Evolutionary conservation across 2,329 filamentous ascomycete genomes (phyloP), one percentile per base, ranked within the genome.

Genomic region (Cladophialophora exuberans): DNA sequence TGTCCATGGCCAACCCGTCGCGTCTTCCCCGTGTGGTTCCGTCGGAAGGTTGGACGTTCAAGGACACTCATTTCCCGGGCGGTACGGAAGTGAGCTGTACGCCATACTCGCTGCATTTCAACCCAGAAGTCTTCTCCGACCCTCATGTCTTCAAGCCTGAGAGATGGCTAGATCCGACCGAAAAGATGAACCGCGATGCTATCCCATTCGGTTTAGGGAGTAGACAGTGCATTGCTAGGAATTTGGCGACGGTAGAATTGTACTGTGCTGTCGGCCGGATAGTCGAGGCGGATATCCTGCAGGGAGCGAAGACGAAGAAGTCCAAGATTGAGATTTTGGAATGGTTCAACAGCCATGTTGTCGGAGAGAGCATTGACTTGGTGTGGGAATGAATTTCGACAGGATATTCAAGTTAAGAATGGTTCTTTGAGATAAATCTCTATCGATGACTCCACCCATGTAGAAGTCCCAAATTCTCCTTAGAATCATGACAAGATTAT

Each of bases 311-410:
- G 41, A 63, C 68, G 2, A 67, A 75, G 1, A 63, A 73, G 17
- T 68, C 74, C 1, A 67, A 71, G 50, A 72, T 83, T 9, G 72
- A 79, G 64, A 78, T 81, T n/a, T 67, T 72, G 23, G 77, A 83
- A 62, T 83, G 80, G 80, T 83, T 83, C 59, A 83, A 82, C 61
- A 76, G 74, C 1, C 76, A 74, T 59, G 74, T 83, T 1, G 74
- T 76, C 33, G 78, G 75, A 0, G 77, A 77, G 57, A 74, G 69
- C 62, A 77, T 83, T 17, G 63, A 64, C 18, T 36, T 63, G 52
- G 53, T 59, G 18, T 65, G 63, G 63, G 38, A 52, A 20, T 56
- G 28, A 45, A n/a, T n/a, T n/a, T n/a, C n/a, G n/a, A n/a, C n/a
- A n/a, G n/a, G n/a, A n/a, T n/a, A n/a, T n/a, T n/a, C n/a, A n/a